These are phyloP conservation scores for Phyllosticta ampelicida DNA, from an alignment of 2,329 filamentous ascomycete genomes.

Conservation along the genomic window DNA sequence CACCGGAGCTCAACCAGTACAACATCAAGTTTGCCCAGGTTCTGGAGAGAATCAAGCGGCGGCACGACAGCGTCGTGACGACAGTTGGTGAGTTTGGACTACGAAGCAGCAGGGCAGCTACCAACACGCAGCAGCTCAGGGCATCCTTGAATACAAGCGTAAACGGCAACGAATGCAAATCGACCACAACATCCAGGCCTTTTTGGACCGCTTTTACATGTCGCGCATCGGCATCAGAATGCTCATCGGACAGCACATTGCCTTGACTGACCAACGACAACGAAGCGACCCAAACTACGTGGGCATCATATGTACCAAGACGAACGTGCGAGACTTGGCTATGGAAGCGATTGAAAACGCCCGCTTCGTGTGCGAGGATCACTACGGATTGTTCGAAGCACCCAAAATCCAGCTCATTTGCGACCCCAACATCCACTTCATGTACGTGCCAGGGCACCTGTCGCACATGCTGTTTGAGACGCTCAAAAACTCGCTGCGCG, in stretches of 20 bases:
- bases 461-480: slow-evolving; percentile 99
- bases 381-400: slow-evolving; percentile 94
- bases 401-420: slow-evolving; percentile 95
- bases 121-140: slow-evolving; percentile 52
- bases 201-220: slow-evolving; percentile 99
- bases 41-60: slow-evolving; percentile 84
- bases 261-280: slow-evolving; percentile 84
- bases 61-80: slow-evolving; percentile 94
- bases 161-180: slow-evolving; percentile 96
- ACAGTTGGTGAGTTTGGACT: slow-evolving; percentile 50
- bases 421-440: slow-evolving; percentile 89
- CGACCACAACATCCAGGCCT: slow-evolving; percentile 91
- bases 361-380: slow-evolving; percentile 97
- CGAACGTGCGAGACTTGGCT: slow-evolving; percentile 87
- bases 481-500: slow-evolving; percentile 93
- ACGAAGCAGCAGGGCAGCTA: background rate
- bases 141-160: slow-evolving; percentile 96
- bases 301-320: slow-evolving; percentile 98
- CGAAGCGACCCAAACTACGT: slow-evolving; percentile 88
- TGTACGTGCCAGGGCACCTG: slow-evolving; percentile 98
- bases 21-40: slow-evolving; percentile 84
- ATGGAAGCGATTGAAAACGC: slow-evolving; percentile 98
- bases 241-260: slow-evolving; percentile 98
- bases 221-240: slow-evolving; percentile 97
- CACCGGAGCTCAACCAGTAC: slow-evolving; percentile 86